Evolutionary conservation across 148 eudicot genomes (phyloP), one percentile per base, ranked within the genome.

Genomic region (Arctostaphylos glauca): DNA sequence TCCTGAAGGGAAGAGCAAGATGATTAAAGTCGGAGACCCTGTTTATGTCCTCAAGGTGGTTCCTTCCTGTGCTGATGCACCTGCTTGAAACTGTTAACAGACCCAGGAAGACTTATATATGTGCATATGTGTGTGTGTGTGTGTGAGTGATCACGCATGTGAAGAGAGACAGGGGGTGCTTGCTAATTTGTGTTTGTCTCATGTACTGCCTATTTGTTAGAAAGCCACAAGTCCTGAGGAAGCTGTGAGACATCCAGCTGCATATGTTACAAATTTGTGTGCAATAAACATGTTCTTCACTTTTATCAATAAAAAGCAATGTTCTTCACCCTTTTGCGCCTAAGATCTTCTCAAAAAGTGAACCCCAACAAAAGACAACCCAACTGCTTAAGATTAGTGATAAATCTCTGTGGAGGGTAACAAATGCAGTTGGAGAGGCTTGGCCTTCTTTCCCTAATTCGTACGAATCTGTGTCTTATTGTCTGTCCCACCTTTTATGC

Each of bases 21-120:
- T 81, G 44, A 62, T 95, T 47, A 90, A 83, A 79, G 90, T 95
- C n/a, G 98, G 98, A 31, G 96, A 95, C 88, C 93, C 92, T 38
- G 86, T 94, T 58, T 79, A 67, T 80, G 93, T 96, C 48, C 81
- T 85, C 56, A 83, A 89, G 49, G 86, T 81, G 84, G 54, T 90
- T 81, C 81, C 93, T 23, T 93, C 91, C 77, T 66, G 86, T 81
- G 92, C 87, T 74, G 97, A 94, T 68, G 98, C 98, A 76, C 84
- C 94, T 48, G 95, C 87, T 81, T 96, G 85, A 88, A n/a, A 70
- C 47, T 80, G 55, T 19, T 50, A 5, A 16, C 16, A 4, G 71
- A 12, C 71, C 71, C 71, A 66, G 31, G 44, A 66, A 25, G 70
- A 66, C 44, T 6, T 60, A 58, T 18, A 58, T 58, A 31, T 31